Conservation (phyloP, 2,329 filamentous ascomycete species). For the Colletotrichum ledebouriae region DNA sequence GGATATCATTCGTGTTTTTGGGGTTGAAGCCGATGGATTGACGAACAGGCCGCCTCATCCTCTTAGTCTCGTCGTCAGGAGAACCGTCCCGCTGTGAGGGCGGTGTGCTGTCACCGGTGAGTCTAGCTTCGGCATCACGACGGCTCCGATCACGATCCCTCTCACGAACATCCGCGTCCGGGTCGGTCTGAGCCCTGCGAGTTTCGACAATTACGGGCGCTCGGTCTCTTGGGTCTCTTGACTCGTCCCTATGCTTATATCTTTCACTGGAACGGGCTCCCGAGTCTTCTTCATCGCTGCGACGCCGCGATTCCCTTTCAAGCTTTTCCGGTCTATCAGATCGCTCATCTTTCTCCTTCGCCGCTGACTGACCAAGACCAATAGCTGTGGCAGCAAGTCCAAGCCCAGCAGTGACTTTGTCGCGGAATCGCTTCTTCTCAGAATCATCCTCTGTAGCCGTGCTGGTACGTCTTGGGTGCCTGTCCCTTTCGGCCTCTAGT, state of each 20-base stretch:
- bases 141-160: conserved; percentile 49
- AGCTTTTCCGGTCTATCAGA: conserved; percentile 45
- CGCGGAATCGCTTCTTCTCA: conserved; percentile 59
- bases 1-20: conserved; percentile 64
- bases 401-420: conserved; percentile 63
- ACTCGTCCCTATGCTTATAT: conserved; percentile 48
- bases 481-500: conserved; percentile 45
- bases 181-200: conserved; percentile 35
- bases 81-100: conserved; percentile 56
- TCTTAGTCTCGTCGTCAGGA: conserved; percentile 56
- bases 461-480: conserved; percentile 47
- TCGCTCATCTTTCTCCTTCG: conserved; percentile 56
- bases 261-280: conserved; percentile 47
- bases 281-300: conserved; percentile 40
- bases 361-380: conserved; percentile 53
- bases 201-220: conserved; percentile 44
- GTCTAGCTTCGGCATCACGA: conserved; percentile 56
- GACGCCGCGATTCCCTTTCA: conserved; percentile 40
- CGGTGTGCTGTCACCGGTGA: conserved; percentile 52
- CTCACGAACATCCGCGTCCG: conserved; percentile 44
- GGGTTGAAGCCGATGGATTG: conserved; percentile 63
- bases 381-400: conserved; percentile 64
- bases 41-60: conserved; percentile 54
- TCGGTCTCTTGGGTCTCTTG: conserved; percentile 38
- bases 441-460: conserved; percentile 54